phyloP scores from a whole-genome alignment of 1,139 yeast genomes.

The Geotrichum siamense region DNA sequence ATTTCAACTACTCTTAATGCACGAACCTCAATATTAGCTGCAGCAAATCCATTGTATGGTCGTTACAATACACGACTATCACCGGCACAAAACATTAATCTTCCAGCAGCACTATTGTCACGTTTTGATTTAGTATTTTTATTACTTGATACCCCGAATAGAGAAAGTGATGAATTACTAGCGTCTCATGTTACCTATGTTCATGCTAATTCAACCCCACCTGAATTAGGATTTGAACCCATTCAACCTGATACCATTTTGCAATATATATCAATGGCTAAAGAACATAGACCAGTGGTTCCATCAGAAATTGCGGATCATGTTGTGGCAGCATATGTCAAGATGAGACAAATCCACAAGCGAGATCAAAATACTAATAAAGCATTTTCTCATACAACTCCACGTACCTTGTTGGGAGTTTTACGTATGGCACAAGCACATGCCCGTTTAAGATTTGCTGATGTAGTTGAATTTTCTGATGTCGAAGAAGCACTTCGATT shows the following conservation, averaged over 20 bases:
- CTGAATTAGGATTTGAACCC: constrained; percentile 67
- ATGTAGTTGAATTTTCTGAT: constrained; percentile 64
- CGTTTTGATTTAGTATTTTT: constrained; percentile 89
- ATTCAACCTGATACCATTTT: constrained; percentile 74
- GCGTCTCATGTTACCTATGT: constrained; percentile 94
- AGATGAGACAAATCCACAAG: constrained; percentile 86
- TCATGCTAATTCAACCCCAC: constrained; percentile 88
- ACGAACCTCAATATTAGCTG: constrained; percentile 90
- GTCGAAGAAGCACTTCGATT: constrained; percentile 94
- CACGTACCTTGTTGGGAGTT: constrained; percentile 87
- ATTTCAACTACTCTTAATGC: constrained; percentile 95
- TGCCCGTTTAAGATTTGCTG: constrained; percentile 79
- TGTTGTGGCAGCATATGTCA: constrained; percentile 79
- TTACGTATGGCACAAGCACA: constrained; percentile 90
- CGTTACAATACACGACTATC: constrained; percentile 86
- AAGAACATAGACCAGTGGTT: constrained; percentile 77
- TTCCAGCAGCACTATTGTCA: constrained; percentile 93
- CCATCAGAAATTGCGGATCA: constrained; percentile 84
- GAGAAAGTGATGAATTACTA: constrained; percentile 74
- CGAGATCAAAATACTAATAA: constrained; percentile 67
- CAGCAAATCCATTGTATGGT: constrained; percentile 96
- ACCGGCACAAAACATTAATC: constrained; percentile 90
- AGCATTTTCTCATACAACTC: constrained; percentile 87
- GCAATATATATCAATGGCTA: constrained; percentile 82
- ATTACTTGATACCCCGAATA: constrained; percentile 75